Conservation (phyloP, 2,329 filamentous ascomycete species). For the Sordariomycetes sp. region DNA sequence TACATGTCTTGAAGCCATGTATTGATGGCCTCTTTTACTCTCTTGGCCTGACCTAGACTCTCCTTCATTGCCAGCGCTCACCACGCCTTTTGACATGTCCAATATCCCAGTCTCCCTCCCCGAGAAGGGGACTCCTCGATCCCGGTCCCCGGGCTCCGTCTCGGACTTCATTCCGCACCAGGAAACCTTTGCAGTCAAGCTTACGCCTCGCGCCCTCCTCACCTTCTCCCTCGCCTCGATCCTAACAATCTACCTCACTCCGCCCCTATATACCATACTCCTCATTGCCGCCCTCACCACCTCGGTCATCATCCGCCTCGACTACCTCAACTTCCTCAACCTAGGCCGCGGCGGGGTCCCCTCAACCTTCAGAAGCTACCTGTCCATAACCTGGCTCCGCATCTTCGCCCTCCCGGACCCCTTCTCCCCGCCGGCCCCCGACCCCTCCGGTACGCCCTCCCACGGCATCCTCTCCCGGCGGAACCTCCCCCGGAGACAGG, state of each 20-base stretch:
- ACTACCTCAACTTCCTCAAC: constrained; percentile 63
- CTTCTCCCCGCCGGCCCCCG: constrained; percentile 41
- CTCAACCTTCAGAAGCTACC: constrained; percentile 57
- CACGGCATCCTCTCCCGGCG: constrained; percentile 41
- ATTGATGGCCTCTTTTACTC: not conserved
- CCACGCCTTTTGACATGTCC: not conserved
- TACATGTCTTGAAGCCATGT: not conserved
- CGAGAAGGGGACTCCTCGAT: not conserved
- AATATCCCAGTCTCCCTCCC: not conserved
- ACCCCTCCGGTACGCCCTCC: constrained; percentile 27
- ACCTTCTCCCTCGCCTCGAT: constrained; percentile 30
- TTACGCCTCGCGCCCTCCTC: constrained; percentile 35
- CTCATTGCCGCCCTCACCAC: constrained; percentile 35
- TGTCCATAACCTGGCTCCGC: constrained; percentile 59
- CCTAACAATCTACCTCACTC: constrained; percentile 35
- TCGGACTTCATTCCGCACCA: constrained; percentile 14
- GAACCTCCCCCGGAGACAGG: constrained; percentile 46
- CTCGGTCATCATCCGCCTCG: constrained; percentile 44
- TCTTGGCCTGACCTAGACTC: not conserved
- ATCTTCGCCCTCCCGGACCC: constrained; percentile 60
- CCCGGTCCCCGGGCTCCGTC: not conserved
- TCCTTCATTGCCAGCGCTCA: not conserved
- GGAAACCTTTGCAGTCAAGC: constrained; percentile 36
- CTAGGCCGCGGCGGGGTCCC: constrained; percentile 75
- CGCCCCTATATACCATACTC: constrained; percentile 30